Base-by-base conservation (phyloP, 768 basidiomycete genomes). In the Suillus hirtellus region DNA sequence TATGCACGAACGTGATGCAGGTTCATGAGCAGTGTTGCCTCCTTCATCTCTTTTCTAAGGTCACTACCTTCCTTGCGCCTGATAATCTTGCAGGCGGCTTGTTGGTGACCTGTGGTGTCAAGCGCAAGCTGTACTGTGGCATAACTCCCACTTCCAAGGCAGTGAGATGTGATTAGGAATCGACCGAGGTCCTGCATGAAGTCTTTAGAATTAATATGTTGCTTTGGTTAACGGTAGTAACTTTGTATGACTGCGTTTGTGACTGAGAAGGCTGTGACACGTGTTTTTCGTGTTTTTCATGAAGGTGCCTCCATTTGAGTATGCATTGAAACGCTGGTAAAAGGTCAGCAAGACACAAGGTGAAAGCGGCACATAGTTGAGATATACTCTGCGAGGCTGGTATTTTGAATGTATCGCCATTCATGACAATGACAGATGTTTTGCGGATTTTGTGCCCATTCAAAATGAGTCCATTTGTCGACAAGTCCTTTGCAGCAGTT, bases 61-160 rank as follows among this genome's bases (percentile, higher is more conserved):
- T 75, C 74, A 15, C 62, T 70, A 14, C 72, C 74, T 24, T 83
- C 84, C 60, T 82, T 83, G 72, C 85, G 86, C 67, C 84, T 85
- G 70, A 94, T 89, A 63, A 86, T 92, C 73, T 94, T 94, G 73
- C 92, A 93, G 24, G 92, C 92, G 34, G 92, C 89, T 75, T 94
- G 92, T 50, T 86, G 82, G 66, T 86, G 82, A 53, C 80, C 84
- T 10, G 75, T 72, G 11, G 80, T 83, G 69, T 92, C 89, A 63
- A 91, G 79, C 19, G 91, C 90, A 27, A 94, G 82, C 69, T 92
- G 88, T 1, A 94, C 92, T 1, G 87, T 89, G 0, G 92, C 92
- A 73, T 93, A 94, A 47, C 89, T 89, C 5, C 92, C 92, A 27
- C 85, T 87, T 47, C 92, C 92, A 14, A 94, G 82, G 67, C 87